Percentiles rank a stretch among this genome's conserved stretches.
phyloP scores from a whole-genome alignment of 495 filamentous ascomycete genomes.

The Copromyces sp. region DNA sequence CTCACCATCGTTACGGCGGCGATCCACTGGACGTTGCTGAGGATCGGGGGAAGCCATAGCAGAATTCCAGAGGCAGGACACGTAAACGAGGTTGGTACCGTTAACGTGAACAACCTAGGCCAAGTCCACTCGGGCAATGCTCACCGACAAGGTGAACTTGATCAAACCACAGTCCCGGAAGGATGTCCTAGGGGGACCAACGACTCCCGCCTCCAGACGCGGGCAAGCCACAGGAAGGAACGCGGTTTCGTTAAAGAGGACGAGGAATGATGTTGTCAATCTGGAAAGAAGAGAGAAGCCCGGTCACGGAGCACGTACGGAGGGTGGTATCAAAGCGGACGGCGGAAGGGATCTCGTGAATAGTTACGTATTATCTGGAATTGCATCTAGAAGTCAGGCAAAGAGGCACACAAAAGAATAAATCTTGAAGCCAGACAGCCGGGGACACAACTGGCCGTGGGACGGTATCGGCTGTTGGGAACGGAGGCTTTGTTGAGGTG shows the following conservation, averaged over 20 bases:
- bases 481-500: background rate
- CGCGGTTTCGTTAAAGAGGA: background rate
- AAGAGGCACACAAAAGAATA: background rate
- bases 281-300: background rate
- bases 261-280: background rate
- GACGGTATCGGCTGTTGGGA: constrained; percentile 4
- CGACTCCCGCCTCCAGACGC: background rate
- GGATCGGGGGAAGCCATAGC: constrained; percentile 14
- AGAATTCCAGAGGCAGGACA: background rate
- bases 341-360: background rate
- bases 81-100: background rate
- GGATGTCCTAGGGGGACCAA: background rate
- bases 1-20: constrained; percentile 27
- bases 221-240: background rate
- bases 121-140: background rate
- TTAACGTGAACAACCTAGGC: background rate
- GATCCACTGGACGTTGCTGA: constrained; percentile 6
- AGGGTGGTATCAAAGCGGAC: background rate
- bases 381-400: background rate
- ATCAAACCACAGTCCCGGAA: background rate
- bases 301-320: background rate
- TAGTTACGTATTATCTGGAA: background rate
- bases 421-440: background rate
- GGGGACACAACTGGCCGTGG: background rate
- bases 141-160: background rate